Base-by-base conservation (phyloP, 2,329 filamentous ascomycete species). In the Hypoxylon sp. region DNA sequence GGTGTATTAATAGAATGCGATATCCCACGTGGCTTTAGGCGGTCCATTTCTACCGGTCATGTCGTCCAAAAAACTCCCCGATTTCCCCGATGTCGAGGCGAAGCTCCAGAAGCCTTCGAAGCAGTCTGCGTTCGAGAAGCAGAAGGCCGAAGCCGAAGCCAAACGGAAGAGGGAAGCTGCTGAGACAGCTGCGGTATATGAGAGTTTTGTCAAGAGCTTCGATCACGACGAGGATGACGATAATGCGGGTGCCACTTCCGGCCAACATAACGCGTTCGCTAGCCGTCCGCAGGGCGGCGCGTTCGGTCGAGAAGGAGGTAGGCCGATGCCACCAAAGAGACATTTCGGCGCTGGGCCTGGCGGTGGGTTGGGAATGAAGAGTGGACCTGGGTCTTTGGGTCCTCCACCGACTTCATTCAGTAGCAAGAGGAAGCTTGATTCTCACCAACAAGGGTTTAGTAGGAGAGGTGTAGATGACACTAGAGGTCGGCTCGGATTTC, bases 101-200 rank as follows among this genome's bases (percentile, higher is more conserved):
- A 97, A 97, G 80, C 89, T 96, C 55, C 88, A 91, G 62, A 93
- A 93, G 53, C 90, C 93, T 0, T 87, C 90, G 68, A 96, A 94
- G 81, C 93, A 96, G 78, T 97, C 94, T 19, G 86, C 92, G 26
- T 97, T 97, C 78, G 94, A 97, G 82, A 91, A 91, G 74, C 92
- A 97, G 79, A 94, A 92, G 79, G 93, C 93, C 66, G 94, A 97
- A 78, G 93, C 92, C 63, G 94, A 97, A 83, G 94, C 93, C 24
- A 97, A 97, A 82, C 90, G 92, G 65, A 87, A 88, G 73, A 88
- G 93, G 72, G 94, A 97, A 80, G 92, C 91, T 75, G 93, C 91
- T 72, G 94, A 97, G 81, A 97, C 93, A 5, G 93, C 92, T 22
- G 94, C 93, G 24, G 93, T 94, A 0, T 92, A 94, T 79, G 90